Evolutionary conservation across 2,329 filamentous ascomycete genomes (phyloP).

Genomic region (Aspergillus jensenii): DNA sequence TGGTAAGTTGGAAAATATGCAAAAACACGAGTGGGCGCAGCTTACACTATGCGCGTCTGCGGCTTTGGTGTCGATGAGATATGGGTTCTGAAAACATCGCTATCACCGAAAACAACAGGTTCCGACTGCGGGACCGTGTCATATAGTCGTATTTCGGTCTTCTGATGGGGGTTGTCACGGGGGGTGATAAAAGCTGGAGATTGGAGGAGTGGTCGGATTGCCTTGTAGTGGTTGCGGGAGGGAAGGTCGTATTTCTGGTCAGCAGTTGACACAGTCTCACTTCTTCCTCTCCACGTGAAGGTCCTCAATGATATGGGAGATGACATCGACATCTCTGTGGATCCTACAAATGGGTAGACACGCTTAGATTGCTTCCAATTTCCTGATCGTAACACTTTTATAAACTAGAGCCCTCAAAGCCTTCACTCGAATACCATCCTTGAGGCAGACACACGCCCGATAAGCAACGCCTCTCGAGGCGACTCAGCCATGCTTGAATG

Average conservation of each 20-base stretch:
- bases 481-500: too few species aligned
- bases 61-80: constrained; percentile 9
- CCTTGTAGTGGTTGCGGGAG: not conserved
- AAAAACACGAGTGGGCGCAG: not conserved
- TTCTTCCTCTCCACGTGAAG: constrained; percentile 9
- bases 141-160: not conserved
- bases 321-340: too few species aligned
- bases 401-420: too few species aligned
- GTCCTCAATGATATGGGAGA: not conserved
- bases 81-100: constrained; percentile 14
- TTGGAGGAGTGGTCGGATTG: not conserved
- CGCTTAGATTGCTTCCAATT: too few species aligned
- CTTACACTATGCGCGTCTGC: constrained; percentile 14
- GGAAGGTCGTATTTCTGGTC: not conserved
- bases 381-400: too few species aligned
- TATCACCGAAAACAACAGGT: constrained; percentile 8
- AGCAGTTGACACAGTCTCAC: not conserved
- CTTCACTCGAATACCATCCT: not conserved
- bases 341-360: too few species aligned
- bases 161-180: not conserved
- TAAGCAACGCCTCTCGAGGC: too few species aligned
- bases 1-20: not conserved
- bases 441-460: not conserved
- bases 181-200: not conserved
- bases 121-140: not conserved